These are phyloP conservation scores for Aspergillus fijiensis DNA, from an alignment of 2,329 filamentous ascomycete genomes.

Conservation along the genomic window DNA sequence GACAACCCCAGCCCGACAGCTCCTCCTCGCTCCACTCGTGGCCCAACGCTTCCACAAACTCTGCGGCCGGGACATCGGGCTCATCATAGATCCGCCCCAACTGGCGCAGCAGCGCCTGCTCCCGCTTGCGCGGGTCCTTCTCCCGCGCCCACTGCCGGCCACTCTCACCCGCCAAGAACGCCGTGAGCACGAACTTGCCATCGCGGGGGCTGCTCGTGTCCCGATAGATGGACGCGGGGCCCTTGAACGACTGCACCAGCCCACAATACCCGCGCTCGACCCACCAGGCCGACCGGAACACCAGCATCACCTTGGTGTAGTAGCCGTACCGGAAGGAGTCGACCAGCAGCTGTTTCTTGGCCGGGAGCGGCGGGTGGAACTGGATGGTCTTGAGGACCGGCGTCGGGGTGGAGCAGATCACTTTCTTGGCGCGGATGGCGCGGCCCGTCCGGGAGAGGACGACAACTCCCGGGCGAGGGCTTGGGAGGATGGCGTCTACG, in stretches of 20 bases:
- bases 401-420: constrained; percentile 52
- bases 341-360: constrained; percentile 39
- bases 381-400: constrained; percentile 47
- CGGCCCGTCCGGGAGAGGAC: background rate
- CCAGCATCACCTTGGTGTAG: constrained; percentile 54
- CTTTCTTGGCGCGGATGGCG: constrained; percentile 41
- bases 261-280: constrained; percentile 47
- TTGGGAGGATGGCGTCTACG: constrained; percentile 11
- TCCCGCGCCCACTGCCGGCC: constrained; percentile 35
- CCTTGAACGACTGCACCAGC: constrained; percentile 46
- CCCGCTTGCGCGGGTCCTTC: background rate
- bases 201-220: constrained; percentile 42
- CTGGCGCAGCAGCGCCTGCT: constrained; percentile 16
- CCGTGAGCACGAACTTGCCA: constrained; percentile 36
- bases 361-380: constrained; percentile 51
- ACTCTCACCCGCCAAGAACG: constrained; percentile 42
- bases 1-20: constrained; percentile 43
- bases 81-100: constrained; percentile 13
- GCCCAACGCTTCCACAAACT: constrained; percentile 35
- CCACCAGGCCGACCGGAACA: constrained; percentile 50
- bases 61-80: constrained; percentile 2
- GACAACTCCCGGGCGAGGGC: background rate
- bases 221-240: constrained; percentile 48
- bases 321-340: constrained; percentile 45
- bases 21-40: constrained; percentile 44